Evolutionary conservation across 371 early-diverging fungal genomes (phyloP).

Genomic region (Haplosporangium sp.): DNA sequence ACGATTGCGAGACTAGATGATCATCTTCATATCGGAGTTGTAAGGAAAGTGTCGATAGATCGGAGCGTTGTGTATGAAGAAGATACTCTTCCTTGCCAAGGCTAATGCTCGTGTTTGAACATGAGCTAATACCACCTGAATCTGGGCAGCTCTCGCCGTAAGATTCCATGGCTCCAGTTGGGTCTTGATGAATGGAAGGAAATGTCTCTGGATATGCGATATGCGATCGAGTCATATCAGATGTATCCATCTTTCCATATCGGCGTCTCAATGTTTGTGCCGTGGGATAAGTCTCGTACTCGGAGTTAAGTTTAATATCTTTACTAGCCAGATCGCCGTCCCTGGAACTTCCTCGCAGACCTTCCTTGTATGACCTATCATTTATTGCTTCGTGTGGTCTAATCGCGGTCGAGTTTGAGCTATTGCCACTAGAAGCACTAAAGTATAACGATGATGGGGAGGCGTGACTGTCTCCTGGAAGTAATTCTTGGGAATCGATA

Average conservation of each 20-base stretch:
- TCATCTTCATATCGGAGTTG: not conserved
- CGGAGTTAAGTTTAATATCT: not conserved
- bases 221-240: not conserved
- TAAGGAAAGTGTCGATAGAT: not conserved
- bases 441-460: not conserved
- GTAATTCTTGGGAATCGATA: not conserved
- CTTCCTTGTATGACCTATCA: not conserved
- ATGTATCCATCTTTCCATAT: not conserved
- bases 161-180: not conserved
- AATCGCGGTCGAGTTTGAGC: not conserved
- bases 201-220: not conserved
- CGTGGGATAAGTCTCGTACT: not conserved
- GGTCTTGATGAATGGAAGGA: not conserved
- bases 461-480: not conserved
- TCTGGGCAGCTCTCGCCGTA: not conserved
- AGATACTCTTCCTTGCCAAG: slow-evolving; percentile 1
- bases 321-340: too few relatives aligned
- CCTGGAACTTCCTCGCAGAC: too few relatives aligned
- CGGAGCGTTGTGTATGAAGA: not conserved
- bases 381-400: not conserved
- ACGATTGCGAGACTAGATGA: not conserved
- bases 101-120: not conserved
- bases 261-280: not conserved
- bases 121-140: not conserved
- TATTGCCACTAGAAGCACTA: too few relatives aligned